phyloP scores from a whole-genome alignment of 2,329 filamentous ascomycete genomes.

The Calycina herbarum region DNA sequence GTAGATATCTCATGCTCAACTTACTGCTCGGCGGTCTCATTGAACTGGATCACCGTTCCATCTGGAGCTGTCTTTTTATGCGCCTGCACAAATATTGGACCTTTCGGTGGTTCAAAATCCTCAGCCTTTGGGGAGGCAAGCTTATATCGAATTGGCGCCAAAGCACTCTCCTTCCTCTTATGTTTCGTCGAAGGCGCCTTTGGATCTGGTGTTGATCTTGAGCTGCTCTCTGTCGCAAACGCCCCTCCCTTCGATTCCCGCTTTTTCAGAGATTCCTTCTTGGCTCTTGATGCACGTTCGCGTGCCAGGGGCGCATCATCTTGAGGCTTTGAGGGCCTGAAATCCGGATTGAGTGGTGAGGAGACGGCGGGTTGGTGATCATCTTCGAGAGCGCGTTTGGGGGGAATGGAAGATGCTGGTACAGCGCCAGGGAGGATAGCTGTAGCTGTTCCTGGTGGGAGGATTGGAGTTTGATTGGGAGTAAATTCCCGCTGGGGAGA shows the following conservation, averaged over 20 bases:
- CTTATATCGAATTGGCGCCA: slow-evolving; percentile 59
- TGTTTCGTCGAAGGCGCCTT: slow-evolving; percentile 40
- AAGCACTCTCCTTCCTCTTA: slow-evolving; percentile 42
- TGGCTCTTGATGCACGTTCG: slow-evolving; percentile 47
- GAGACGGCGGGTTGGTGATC: slow-evolving; percentile 69
- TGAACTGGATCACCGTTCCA: slow-evolving; percentile 56
- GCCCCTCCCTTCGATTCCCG: slow-evolving; percentile 58
- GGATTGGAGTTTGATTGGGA: slow-evolving; percentile 39
- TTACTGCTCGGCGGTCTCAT: slow-evolving; percentile 65
- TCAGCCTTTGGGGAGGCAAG: slow-evolving; percentile 61
- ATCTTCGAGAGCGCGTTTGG: slow-evolving; percentile 68
- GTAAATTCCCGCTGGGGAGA: slow-evolving; percentile 43
- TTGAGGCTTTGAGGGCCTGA: slow-evolving; percentile 45
- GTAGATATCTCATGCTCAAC: slow-evolving; percentile 31
- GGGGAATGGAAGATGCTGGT: slow-evolving; percentile 50
- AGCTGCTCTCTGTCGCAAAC: slow-evolving; percentile 47
- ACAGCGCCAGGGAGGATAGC: slow-evolving; percentile 32
- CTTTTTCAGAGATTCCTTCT: slow-evolving; percentile 70
- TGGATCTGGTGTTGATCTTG: slow-evolving; percentile 58
- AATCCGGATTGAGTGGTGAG: slow-evolving; percentile 72
- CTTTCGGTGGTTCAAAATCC: slow-evolving; percentile 61
- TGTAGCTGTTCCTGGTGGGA: slow-evolving; percentile 36
- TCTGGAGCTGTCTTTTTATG: slow-evolving; percentile 52
- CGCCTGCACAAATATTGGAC: slow-evolving; percentile 57
- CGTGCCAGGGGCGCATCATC: slow-evolving; percentile 34